Evolutionary conservation across 208 protist species (phyloP).

Genomic region (Crithidia expoeki): DNA sequence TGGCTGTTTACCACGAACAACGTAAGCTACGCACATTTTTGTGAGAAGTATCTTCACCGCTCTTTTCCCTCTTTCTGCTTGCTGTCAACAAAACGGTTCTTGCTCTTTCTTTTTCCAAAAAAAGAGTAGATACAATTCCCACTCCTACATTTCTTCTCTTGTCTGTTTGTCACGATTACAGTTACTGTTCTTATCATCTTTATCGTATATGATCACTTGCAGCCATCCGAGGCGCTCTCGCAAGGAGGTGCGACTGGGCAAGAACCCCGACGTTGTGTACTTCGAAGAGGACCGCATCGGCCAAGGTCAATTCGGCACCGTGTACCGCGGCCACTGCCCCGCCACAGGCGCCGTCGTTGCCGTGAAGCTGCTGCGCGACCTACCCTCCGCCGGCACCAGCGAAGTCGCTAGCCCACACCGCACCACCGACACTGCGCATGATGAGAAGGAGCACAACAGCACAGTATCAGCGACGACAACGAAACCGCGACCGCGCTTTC

Average conservation of each 20-base stretch:
- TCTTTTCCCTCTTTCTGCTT: no score
- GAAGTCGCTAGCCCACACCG: conserved; percentile 9
- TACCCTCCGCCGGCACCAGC: conserved; percentile 8
- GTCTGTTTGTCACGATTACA: neutral
- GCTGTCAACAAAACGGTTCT: no score
- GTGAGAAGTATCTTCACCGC: no score
- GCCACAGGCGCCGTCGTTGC: conserved; percentile 40
- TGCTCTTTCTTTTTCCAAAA: no score
- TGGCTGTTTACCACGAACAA: neutral
- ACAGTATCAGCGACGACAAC: neutral
- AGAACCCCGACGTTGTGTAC: conserved; percentile 42
- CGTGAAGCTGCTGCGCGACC: conserved; percentile 53
- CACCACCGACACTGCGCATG: neutral
- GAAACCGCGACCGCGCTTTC: conserved; percentile 17
- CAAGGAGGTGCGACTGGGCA: conserved; percentile 28
- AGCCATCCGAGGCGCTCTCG: conserved; percentile 1
- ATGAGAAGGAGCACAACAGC: neutral
- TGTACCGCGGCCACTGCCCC: conserved; percentile 44
- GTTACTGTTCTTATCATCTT: conserved; percentile 13
- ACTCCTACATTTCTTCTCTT: no score
- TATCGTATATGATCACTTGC: conserved; percentile 4
- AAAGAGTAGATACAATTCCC: no score
- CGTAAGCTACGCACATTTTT: neutral
- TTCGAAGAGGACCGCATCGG: conserved; percentile 46
- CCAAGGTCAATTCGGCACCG: conserved; percentile 56